Evolutionary conservation across 805 yeast species (phyloP).

Genomic region (Brettanomyces custersianus): DNA sequence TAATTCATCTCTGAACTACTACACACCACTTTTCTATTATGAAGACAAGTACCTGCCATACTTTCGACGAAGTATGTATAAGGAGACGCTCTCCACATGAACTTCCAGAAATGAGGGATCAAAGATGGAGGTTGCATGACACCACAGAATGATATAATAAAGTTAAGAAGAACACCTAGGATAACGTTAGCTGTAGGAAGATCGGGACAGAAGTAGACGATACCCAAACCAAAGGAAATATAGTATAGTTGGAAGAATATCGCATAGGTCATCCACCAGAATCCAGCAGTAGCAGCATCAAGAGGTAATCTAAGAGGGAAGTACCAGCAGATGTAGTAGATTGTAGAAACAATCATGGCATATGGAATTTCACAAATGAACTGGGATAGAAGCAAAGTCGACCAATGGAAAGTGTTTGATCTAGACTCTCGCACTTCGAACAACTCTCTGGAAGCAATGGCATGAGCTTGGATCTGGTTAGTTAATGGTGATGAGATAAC

Average conservation of each 20-base stretch:
- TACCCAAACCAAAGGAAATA: slow-evolving; percentile 43
- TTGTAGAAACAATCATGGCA: slow-evolving; percentile 37
- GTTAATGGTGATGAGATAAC: slow-evolving; percentile 49
- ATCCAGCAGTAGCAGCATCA: slow-evolving; percentile 36
- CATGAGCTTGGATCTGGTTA: slow-evolving; percentile 57
- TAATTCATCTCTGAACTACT: slow-evolving; percentile 36
- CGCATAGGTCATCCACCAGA: slow-evolving; percentile 29
- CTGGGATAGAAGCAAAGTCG: slow-evolving; percentile 45
- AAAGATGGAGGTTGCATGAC: slow-evolving; percentile 46
- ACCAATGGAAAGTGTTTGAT: slow-evolving; percentile 71
- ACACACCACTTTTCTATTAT: slow-evolving; percentile 45
- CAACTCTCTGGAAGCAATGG: slow-evolving; percentile 51
- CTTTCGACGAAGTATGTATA: slow-evolving; percentile 59
- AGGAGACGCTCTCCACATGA: slow-evolving; percentile 70
- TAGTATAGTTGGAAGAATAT: slow-evolving; percentile 37
- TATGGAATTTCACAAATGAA: slow-evolving; percentile 56
- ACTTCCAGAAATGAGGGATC: slow-evolving; percentile 78
- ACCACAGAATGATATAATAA: slow-evolving; percentile 61
- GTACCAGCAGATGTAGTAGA: slow-evolving; percentile 35
- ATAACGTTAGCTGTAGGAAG: slow-evolving; percentile 59
- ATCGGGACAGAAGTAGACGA: slow-evolving; percentile 51
- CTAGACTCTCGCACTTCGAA: slow-evolving; percentile 65
- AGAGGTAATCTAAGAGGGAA: slow-evolving; percentile 27
- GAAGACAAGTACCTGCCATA: slow-evolving; percentile 39
- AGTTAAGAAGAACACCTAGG: slow-evolving; percentile 44